Conservation (phyloP, 2,329 filamentous ascomycete species). For the Fusarium pilosicola region DNA sequence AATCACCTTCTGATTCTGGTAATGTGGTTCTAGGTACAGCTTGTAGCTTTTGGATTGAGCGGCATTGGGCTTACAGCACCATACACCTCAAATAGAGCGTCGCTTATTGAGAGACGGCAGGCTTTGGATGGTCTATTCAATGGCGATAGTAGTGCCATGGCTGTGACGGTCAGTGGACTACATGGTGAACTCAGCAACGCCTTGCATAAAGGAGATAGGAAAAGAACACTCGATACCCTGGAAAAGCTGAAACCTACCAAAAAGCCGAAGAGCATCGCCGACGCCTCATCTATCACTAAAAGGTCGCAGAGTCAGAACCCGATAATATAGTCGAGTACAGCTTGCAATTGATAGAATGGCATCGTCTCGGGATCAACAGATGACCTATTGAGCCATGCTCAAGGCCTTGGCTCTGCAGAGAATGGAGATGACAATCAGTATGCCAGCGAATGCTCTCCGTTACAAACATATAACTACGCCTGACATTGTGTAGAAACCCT, state of each 20-base stretch:
- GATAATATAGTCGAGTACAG: background rate
- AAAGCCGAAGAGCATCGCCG: background rate
- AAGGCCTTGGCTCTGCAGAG: background rate
- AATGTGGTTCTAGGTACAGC: background rate
- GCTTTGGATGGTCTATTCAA: background rate
- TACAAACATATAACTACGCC: too few relatives aligned
- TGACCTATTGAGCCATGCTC: background rate
- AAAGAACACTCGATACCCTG: background rate
- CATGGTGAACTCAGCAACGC: background rate
- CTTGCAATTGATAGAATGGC: background rate
- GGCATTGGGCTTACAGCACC: background rate
- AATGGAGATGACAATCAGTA: slow-evolving; percentile 5
- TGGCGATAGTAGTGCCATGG: background rate
- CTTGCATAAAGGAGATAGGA: background rate
- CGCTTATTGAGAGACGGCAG: background rate
- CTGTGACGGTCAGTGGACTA: background rate
- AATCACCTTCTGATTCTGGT: too few relatives aligned
- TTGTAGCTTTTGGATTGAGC: background rate
- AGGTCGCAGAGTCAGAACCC: background rate
- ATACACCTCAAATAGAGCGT: fast-evolving
- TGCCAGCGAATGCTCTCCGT: fast-evolving
- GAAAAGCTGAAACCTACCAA: background rate
- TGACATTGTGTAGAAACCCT: background rate
- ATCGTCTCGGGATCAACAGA: background rate
- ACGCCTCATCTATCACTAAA: background rate